A percentile compares a stretch with the other conserved stretches of the same genome.
phyloP scores from a whole-genome alignment of 2,329 filamentous ascomycete species.

The Aspergillus fumigatus region DNA sequence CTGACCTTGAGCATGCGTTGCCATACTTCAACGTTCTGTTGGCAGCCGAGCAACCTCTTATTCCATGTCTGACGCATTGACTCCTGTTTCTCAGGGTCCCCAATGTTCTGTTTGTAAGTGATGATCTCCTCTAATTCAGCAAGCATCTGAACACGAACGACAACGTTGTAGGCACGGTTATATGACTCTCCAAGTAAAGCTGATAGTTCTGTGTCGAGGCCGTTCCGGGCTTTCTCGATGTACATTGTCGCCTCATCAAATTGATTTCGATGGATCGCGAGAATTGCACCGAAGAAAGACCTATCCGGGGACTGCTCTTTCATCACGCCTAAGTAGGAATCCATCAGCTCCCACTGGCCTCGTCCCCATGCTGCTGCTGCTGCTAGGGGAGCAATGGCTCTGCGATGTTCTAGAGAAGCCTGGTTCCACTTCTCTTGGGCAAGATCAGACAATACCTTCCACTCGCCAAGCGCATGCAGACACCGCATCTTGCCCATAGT shows the following conservation, averaged over 20 bases:
- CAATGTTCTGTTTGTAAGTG: slow-evolving; percentile 83
- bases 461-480: slow-evolving; percentile 92
- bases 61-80: slow-evolving; percentile 95
- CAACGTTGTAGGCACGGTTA: slow-evolving; percentile 94
- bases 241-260: slow-evolving; percentile 86
- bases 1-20: slow-evolving; percentile 95
- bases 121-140: slow-evolving; percentile 98
- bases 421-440: slow-evolving; percentile 93
- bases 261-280: slow-evolving; percentile 91
- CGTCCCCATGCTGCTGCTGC: slow-evolving; percentile 96
- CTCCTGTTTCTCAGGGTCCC: slow-evolving; percentile 77
- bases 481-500: slow-evolving; percentile 99
- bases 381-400: slow-evolving; percentile 85
- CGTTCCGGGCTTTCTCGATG: slow-evolving; percentile 87
- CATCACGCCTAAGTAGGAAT: slow-evolving; percentile 92
- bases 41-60: slow-evolving; percentile 86
- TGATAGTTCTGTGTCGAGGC: slow-evolving; percentile 90
- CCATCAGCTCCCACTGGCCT: slow-evolving; percentile 97
- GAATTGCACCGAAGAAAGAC: slow-evolving; percentile 95
- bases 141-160: slow-evolving; percentile 97
- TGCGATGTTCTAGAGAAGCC: slow-evolving; percentile 79
- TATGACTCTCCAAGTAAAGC: slow-evolving; percentile 98
- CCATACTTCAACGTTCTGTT: slow-evolving; percentile 97
- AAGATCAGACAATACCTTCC: slow-evolving; percentile 84
- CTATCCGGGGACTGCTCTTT: slow-evolving; percentile 89